Evolutionary conservation across 345 rosid species (phyloP).

Genomic region (Draba incana): DNA sequence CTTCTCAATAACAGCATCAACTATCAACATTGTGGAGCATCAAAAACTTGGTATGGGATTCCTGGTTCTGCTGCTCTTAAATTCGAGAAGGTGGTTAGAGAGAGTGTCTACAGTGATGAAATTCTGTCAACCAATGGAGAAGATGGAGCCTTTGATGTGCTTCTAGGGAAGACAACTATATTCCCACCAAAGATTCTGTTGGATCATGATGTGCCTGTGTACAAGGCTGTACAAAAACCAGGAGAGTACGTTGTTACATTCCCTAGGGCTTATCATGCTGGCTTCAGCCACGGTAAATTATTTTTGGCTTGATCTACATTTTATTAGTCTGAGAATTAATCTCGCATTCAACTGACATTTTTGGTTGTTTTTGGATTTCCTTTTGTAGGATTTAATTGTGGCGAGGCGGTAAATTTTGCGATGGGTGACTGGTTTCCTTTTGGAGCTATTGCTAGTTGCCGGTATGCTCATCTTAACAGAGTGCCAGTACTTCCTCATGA

Average conservation of each 20-base stretch:
- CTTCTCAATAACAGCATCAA: conserved; percentile 67
- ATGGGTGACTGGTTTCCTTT: conserved; percentile 96
- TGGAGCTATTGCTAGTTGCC: conserved; percentile 91
- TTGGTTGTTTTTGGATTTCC: conserved; percentile 7
- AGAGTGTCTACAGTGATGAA: conserved; percentile 77
- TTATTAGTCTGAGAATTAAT: conserved; percentile 6
- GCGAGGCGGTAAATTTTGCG: conserved; percentile 99
- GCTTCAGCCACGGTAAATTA: conserved; percentile 91
- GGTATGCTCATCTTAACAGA: conserved; percentile 90
- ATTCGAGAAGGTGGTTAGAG: conserved; percentile 90
- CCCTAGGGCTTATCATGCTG: conserved; percentile 99
- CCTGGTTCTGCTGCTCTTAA: conserved; percentile 93
- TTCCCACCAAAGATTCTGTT: conserved; percentile 91
- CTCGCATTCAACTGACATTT: background rate
- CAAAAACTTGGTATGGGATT: conserved; percentile 98
- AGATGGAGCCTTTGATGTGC: conserved; percentile 98
- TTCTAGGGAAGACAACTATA: conserved; percentile 93
- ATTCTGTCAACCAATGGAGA: conserved; percentile 78
- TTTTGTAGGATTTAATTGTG: conserved; percentile 92
- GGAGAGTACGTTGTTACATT: conserved; percentile 93
- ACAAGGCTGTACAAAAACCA: conserved; percentile 96
- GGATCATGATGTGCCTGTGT: conserved; percentile 87
- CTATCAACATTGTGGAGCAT: conserved; percentile 99
- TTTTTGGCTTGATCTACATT: background rate
- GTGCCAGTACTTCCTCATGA: conserved; percentile 96